These are phyloP conservation scores for Fusarium sp. DNA, from an alignment of 2,329 filamentous ascomycete species.

Conservation along the genomic window DNA sequence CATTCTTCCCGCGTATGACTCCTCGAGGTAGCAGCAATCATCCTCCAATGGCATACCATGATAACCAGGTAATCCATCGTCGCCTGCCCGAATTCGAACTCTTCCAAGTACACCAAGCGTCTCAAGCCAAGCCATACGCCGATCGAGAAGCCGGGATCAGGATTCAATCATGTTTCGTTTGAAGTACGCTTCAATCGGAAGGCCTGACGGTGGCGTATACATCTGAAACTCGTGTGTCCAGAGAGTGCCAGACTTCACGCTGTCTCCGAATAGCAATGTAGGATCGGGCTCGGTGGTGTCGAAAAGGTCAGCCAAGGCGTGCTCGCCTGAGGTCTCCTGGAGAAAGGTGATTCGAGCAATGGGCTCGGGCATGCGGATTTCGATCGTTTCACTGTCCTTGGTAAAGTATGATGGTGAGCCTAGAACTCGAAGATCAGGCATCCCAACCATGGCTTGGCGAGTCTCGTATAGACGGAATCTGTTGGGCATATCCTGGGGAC, in stretches of 20 bases:
- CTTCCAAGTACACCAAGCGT: rapidly evolving
- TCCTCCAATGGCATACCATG: background rate
- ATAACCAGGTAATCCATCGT: rapidly evolving
- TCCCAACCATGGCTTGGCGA: background rate
- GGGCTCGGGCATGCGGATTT: background rate
- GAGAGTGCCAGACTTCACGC: background rate
- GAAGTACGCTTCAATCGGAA: rapidly evolving
- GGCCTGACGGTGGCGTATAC: rapidly evolving
- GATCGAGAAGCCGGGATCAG: rapidly evolving
- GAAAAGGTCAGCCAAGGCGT: rapidly evolving
- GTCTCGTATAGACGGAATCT: background rate
- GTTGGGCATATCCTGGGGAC: background rate
- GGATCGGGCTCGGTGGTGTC: rapidly evolving
- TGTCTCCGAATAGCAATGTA: rapidly evolving
- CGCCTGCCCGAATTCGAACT: rapidly evolving
- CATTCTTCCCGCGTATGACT: rapidly evolving
- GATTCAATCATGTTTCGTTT: rapidly evolving
- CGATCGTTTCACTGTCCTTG: background rate
- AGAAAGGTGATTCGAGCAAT: background rate
- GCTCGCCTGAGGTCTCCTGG: background rate
- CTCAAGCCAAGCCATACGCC: background rate
- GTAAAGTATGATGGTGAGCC: background rate
- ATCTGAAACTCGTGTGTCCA: background rate
- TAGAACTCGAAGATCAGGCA: background rate
- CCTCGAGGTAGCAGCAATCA: background rate